Base-by-base conservation (phyloP, 495 filamentous ascomycete genomes). In the Poronia punctata region DNA sequence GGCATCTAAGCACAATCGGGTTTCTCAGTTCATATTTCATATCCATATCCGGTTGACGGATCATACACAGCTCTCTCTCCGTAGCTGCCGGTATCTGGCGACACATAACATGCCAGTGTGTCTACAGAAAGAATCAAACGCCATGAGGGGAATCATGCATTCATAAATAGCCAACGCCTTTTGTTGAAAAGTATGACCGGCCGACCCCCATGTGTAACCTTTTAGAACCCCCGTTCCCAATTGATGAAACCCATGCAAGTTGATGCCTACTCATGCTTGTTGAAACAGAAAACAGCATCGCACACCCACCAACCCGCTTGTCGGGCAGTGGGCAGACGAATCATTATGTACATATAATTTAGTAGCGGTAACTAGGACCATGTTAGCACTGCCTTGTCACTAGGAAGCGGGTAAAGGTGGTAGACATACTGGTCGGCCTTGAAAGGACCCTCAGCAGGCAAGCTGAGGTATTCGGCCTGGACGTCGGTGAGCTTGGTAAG, bases 391-490 rank as follows among this genome's bases (percentile, higher is more conserved):
- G 21, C 7, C 18, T 15, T 35, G 17, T 5, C 7, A n/a, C 2
- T 17, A 25, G 15, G 2, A 32, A 5, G 27, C 7, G 17, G 17
- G 32, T 27, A 31, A 9, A 11, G 16, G 30, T 28, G 12, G 17
- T 22, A 8, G 38, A 65, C 70, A 46, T 74, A 77, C 69, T 73
- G 76, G 57, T 98, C 92, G 69, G 71, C 74, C 88, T 98, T 98
- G 85, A 76, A 98, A 41, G 92, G 92, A 50, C 92, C 92, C 70
- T 84, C 80, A 43, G 80, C 61, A 17, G 75, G 73, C 42, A 98
- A 74, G 56, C 86, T 78, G 61, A 96, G 81, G 74, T 98, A 98
- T 54, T 98, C 92, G 45, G 87, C 81, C 74, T 98, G 92, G 55
- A 83, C 82, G 41, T 73, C 55, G 52, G 84, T 84, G 57, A 98